These are phyloP conservation scores for Tolypocladium ophioglossoides DNA, from an alignment of 2,329 filamentous ascomycete genomes.

Conservation along the genomic window DNA sequence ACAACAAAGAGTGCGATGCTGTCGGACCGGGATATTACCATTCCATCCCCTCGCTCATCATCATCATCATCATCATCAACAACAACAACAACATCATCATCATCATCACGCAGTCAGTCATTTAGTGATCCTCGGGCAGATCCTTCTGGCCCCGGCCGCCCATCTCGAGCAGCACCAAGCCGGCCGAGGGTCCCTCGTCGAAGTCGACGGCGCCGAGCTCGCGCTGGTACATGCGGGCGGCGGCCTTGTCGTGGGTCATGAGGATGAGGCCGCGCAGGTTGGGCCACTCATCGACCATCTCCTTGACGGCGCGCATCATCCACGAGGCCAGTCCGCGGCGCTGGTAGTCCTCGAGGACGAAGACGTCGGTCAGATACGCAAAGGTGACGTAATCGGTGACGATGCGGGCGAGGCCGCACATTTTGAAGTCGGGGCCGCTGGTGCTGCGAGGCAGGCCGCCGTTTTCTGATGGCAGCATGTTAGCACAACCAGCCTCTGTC, in stretches of 20 bases:
- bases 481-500: not conserved
- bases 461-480: constrained; percentile 14
- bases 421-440: constrained; percentile 18
- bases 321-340: constrained; percentile 53
- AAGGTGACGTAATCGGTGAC: constrained; percentile 61
- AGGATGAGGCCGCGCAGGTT: constrained; percentile 49
- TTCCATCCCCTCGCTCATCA: not conserved
- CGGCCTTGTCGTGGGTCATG: constrained; percentile 31
- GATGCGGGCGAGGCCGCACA: constrained; percentile 38
- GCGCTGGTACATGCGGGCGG: constrained; percentile 35
- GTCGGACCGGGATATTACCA: not conserved
- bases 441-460: constrained; percentile 17
- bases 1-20: not conserved
- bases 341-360: constrained; percentile 49
- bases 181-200: constrained; percentile 28
- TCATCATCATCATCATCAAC: constrained; percentile 1
- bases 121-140: constrained; percentile 11
- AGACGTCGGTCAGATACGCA: constrained; percentile 59
- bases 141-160: constrained; percentile 24
- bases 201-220: constrained; percentile 35
- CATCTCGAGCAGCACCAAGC: constrained; percentile 30
- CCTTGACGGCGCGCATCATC: constrained; percentile 51
- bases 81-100: too few species aligned
- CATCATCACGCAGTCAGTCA: not conserved
- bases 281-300: constrained; percentile 44